Evolutionary conservation across 805 yeast species (phyloP), one percentile per base, ranked within the genome.

Genomic region (Scheffersomyces amazonensis): DNA sequence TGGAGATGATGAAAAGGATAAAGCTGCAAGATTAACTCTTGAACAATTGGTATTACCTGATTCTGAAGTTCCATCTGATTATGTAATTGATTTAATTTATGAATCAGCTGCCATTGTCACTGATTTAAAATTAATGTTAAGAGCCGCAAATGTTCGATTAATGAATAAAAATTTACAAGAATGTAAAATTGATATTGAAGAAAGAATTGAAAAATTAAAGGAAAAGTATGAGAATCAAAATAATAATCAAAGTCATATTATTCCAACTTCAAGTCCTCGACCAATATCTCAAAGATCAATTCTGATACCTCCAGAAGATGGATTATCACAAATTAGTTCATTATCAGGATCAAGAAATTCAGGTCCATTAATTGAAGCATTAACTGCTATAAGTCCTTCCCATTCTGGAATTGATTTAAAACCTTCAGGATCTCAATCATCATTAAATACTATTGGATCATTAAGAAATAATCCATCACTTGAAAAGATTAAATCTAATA

Each of bases 51-150:
- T 81, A 0, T 70, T 80, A 0, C 76, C 82, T 2, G 64, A 70
- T 36, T 66, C 83, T 0, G 73, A 78, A 2, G 69, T 78, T 11
- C 81, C 88, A 4, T 65, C 75, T 11, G 81, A 76, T 42, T 60
- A 64, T 31, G 64, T 79, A 5, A 66, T 85, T 30, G 82, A 80
- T 41, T 55, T 78, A 32, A 73, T 84, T 31, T 78, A 76, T 49
- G 87, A 85, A 46, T 63, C 77, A 4, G 80, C 83, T 1, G 76
- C 80, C 0, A 55, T 81, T 31, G 78, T 78, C 0, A 75, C 80
- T 42, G 91, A 85, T 51, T 66, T 80, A 60, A 80, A 81, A 48
- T 57, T 85, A 42, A 71, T 83, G 71, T 50, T 80, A 33, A 62
- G 85, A 37, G 71, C 81, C 0, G 56, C 70, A 41, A 80, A 80